These are phyloP conservation scores for Crotalaria pallida DNA, from an alignment of 306 rosid genomes.

Conservation along the genomic window DNA sequence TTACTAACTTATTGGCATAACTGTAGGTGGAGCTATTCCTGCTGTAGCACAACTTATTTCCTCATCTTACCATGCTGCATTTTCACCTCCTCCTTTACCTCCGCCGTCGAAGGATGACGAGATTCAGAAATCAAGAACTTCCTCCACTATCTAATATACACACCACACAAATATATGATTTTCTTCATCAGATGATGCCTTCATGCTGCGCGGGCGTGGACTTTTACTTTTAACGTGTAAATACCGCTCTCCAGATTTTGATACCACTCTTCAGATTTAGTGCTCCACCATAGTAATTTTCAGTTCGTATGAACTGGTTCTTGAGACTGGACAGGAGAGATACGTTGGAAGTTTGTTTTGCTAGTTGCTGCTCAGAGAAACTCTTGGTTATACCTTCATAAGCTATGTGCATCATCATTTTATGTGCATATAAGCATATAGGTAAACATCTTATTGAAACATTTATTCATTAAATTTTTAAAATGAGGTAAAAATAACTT, in stretches of 20 bases:
- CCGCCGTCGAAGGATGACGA: slow-evolving; percentile 45
- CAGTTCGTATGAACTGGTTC: neutral
- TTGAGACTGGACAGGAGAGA: neutral
- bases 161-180: neutral
- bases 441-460: too few species aligned
- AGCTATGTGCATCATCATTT: too few species aligned
- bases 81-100: slow-evolving; percentile 34
- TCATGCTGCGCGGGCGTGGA: neutral
- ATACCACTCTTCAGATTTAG: neutral
- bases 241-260: neutral
- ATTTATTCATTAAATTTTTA: too few species aligned
- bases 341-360: neutral
- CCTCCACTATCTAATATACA: slow-evolving; percentile 35
- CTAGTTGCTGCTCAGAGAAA: too few species aligned
- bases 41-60: slow-evolving; percentile 62
- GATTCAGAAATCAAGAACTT: slow-evolving; percentile 42
- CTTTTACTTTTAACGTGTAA: neutral
- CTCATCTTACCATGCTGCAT: slow-evolving; percentile 53
- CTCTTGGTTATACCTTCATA: too few species aligned
- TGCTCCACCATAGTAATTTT: neutral
- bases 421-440: too few species aligned
- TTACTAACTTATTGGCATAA: neutral
- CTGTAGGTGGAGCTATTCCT: slow-evolving; percentile 69
- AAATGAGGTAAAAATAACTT: too few species aligned
- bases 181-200: neutral